Evolutionary conservation across 176 grass and related monocot species (phyloP).

Genomic region (Pontederia paniculata): DNA sequence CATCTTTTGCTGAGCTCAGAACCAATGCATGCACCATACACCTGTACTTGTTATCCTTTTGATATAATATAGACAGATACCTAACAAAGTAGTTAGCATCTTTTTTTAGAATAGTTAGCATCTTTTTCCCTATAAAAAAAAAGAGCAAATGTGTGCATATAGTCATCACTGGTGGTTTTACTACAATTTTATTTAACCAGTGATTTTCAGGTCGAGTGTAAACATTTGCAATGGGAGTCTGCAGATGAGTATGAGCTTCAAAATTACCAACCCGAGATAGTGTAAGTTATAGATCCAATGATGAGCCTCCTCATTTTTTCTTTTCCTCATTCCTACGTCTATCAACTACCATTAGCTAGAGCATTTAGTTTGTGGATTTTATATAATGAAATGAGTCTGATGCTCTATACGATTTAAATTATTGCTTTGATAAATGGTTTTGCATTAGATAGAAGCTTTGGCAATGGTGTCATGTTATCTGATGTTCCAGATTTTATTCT

Average conservation of each 20-base stretch:
- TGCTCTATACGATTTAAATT: too few species aligned
- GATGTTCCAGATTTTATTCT: neutral
- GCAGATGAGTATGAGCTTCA: constrained; percentile 38
- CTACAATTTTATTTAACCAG: neutral
- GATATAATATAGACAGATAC: too few species aligned
- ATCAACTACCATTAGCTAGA: neutral
- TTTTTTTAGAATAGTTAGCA: too few species aligned
- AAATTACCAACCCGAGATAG: constrained; percentile 37
- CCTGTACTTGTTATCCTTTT: too few species aligned
- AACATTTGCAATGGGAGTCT: constrained; percentile 84
- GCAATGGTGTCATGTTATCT: neutral
- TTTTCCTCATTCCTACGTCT: neutral
- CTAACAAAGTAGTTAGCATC: too few species aligned
- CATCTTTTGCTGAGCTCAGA: too few species aligned
- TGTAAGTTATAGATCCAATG: constrained; percentile 38
- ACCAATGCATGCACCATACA: too few species aligned
- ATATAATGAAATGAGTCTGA: too few species aligned
- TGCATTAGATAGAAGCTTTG: too few species aligned
- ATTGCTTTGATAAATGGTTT: too few species aligned
- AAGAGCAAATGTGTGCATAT: too few species aligned
- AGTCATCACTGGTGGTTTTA: neutral
- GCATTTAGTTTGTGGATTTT: neutral
- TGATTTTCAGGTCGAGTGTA: constrained; percentile 59
- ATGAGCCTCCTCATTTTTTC: constrained; percentile 1
- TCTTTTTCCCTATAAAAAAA: too few species aligned